These are phyloP conservation scores for Alnus rubra DNA, from an alignment of 306 rosid genomes.

Conservation along the genomic window DNA sequence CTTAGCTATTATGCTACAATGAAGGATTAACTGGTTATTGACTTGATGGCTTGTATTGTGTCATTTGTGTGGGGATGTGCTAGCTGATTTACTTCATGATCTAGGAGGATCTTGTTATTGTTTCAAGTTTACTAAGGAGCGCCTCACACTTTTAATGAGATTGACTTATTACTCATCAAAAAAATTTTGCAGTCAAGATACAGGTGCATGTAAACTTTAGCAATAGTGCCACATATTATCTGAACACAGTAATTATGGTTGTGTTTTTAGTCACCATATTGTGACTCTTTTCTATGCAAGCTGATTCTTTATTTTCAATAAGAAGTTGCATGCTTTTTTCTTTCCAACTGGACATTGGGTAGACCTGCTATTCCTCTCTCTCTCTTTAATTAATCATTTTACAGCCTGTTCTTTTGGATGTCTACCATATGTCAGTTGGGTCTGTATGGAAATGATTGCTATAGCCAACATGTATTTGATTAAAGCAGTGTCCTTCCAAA, in stretches of 20 bases:
- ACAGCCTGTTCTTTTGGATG: neutral
- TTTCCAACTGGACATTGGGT: neutral
- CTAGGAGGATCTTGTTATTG: neutral
- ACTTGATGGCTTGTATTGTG: neutral
- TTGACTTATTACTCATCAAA: too few species aligned
- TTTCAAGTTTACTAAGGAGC: too few species aligned
- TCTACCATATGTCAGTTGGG: neutral
- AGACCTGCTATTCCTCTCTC: neutral
- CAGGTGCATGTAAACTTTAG: neutral
- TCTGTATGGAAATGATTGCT: neutral
- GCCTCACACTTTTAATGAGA: too few species aligned
- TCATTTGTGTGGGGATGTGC: neutral
- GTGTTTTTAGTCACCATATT: neutral
- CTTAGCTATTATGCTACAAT: neutral
- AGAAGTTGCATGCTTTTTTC: neutral
- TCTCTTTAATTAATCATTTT: neutral
- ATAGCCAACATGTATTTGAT: neutral
- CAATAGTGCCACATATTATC: too few species aligned
- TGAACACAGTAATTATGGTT: neutral
- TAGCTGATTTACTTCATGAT: neutral
- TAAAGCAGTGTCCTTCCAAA: neutral
- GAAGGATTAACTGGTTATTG: neutral
- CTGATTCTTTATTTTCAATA: neutral
- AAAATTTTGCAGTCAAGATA: neutral
- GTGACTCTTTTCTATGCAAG: neutral